Conservation (phyloP, 106 monocot genomes). For the Acorus calamus region DNA sequence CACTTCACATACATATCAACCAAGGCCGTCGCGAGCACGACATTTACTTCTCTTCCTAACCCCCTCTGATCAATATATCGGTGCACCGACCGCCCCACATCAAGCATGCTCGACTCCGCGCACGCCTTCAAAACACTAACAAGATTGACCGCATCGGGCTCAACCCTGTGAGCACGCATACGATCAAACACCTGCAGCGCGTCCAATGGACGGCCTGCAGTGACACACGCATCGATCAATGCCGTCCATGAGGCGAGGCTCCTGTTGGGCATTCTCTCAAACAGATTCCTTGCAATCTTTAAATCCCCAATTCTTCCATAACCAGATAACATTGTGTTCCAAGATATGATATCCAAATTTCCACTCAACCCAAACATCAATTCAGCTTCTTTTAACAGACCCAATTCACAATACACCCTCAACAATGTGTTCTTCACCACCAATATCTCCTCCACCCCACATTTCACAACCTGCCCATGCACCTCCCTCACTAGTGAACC, state of each 20-base stretch:
- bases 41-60: conserved; percentile 1
- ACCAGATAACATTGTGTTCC: conserved; percentile 42
- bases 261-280: conserved; percentile 42
- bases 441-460: too few relatives aligned
- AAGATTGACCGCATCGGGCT: conserved; percentile 35
- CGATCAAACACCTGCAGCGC: conserved; percentile 38
- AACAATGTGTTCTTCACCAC: too few relatives aligned
- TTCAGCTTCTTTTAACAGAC: conserved; percentile 24
- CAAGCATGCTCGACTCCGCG: conserved; percentile 28
- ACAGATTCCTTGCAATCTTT: conserved; percentile 21
- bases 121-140: conserved; percentile 54
- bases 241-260: conserved; percentile 77
- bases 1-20: conserved; percentile 70
- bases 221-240: conserved; percentile 47
- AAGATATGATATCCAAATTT: conserved; percentile 35
- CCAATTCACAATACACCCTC: too few relatives aligned
- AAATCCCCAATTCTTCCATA: conserved; percentile 38
- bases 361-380: conserved; percentile 26
- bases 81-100: conserved; percentile 43
- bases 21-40: conserved; percentile 47
- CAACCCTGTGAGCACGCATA: conserved; percentile 20
- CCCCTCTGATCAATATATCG: conserved; percentile 13
- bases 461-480: conserved; percentile 50
- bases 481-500: conserved; percentile 3
- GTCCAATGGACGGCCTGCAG: conserved; percentile 19